Percentiles rank a stretch among this genome's conserved stretches.
Evolutionary conservation across 192 early-diverging fungal genomes (phyloP).

Genomic region (Coemansia sp.): DNA sequence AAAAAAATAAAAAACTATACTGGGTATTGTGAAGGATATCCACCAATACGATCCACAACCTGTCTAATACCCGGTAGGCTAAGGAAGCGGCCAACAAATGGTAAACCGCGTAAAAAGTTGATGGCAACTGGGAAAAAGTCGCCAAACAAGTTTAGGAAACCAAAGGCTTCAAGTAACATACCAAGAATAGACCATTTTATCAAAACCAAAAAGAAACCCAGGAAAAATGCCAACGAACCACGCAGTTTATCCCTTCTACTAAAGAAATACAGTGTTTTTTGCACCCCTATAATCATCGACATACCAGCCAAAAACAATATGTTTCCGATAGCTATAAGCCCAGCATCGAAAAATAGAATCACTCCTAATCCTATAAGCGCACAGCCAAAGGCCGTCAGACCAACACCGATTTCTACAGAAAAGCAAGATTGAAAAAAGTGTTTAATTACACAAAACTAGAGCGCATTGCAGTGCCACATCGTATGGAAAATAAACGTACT

Average conservation of each 20-base stretch:
- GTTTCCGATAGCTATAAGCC: slow-evolving; percentile 94
- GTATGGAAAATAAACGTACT: too few relatives aligned
- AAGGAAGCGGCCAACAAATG: slow-evolving; percentile 84
- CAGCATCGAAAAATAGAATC: slow-evolving; percentile 93
- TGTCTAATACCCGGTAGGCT: slow-evolving; percentile 80
- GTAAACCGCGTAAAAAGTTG: slow-evolving; percentile 81
- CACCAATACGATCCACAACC: slow-evolving; percentile 52
- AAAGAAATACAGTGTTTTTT: slow-evolving; percentile 81
- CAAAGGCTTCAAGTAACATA: slow-evolving; percentile 85
- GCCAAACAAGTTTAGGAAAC: slow-evolving; percentile 97
- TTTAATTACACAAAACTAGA: too few relatives aligned
- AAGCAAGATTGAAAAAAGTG: background rate
- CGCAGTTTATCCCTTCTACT: slow-evolving; percentile 78
- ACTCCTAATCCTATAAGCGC: slow-evolving; percentile 92
- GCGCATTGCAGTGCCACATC: too few relatives aligned
- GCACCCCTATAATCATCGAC: slow-evolving; percentile 82
- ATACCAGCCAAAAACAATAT: slow-evolving; percentile 88
- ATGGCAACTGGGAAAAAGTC: slow-evolving; percentile 97
- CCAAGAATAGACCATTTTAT: slow-evolving; percentile 87
- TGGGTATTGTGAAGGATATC: slow-evolving; percentile 41
- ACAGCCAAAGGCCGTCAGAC: slow-evolving; percentile 87
- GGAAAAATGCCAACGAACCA: slow-evolving; percentile 87
- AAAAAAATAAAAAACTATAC: slow-evolving; percentile 10
- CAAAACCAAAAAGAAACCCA: slow-evolving; percentile 86
- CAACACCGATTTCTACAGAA: slow-evolving; percentile 81